A percentile compares a stretch with the other conserved stretches of the same genome.
Conservation (phyloP, 2,329 filamentous ascomycete genomes). For the Emericellopsis cladophorae region DNA sequence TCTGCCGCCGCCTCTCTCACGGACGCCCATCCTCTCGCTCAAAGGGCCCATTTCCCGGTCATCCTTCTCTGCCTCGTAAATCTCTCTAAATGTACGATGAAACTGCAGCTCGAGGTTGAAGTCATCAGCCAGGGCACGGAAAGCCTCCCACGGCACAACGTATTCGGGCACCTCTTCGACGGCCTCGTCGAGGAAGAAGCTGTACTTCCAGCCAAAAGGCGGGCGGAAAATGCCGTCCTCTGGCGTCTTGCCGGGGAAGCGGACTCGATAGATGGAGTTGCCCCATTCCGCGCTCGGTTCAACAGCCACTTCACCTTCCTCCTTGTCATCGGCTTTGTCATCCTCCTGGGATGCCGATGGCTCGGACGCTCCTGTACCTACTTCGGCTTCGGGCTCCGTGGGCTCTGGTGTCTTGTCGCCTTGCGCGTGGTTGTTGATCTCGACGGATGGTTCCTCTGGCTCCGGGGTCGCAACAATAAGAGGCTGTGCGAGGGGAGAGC, state of each 20-base stretch:
- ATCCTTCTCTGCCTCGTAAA: constrained; percentile 87
- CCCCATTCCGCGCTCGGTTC: constrained; percentile 71
- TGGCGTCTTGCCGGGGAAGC: constrained; percentile 73
- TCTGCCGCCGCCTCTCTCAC: constrained; percentile 52
- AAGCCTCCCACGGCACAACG: constrained; percentile 95
- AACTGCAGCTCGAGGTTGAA: constrained; percentile 96
- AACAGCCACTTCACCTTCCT: constrained; percentile 47
- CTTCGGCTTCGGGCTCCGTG: constrained; percentile 4
- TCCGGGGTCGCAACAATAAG: too few species aligned
- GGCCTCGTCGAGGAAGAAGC: constrained; percentile 88
- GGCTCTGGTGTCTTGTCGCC: not conserved
- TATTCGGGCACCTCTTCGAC: constrained; percentile 96
- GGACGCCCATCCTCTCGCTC: constrained; percentile 92
- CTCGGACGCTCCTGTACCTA: too few species aligned
- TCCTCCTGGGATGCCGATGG: constrained; percentile 20
- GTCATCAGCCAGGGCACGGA: constrained; percentile 88
- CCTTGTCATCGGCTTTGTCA: constrained; percentile 38
- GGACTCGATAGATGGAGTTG: constrained; percentile 83
- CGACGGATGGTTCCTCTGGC: too few species aligned
- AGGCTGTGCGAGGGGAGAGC: too few species aligned
- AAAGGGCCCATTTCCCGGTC: constrained; percentile 69
- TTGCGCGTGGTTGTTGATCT: too few species aligned
- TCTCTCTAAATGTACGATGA: constrained; percentile 77
- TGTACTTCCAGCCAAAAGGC: constrained; percentile 96
- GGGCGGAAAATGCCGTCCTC: constrained; percentile 85